These are phyloP conservation scores for Zopfia rhizophila DNA, from an alignment of 2,329 filamentous ascomycete genomes.

Conservation along the genomic window DNA sequence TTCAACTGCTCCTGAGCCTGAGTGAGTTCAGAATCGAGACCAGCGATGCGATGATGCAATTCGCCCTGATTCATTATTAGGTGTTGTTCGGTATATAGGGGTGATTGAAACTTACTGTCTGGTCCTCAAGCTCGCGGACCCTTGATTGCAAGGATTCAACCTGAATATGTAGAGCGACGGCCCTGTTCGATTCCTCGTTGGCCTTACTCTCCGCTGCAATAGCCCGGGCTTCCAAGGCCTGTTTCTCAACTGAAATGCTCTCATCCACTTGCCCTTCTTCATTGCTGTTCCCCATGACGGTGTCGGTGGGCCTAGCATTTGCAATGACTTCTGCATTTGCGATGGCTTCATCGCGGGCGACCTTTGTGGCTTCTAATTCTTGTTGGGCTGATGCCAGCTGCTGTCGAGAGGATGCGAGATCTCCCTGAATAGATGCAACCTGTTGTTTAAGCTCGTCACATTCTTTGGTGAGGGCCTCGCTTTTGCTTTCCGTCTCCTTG, in stretches of 20 bases:
- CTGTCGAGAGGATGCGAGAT: neutral
- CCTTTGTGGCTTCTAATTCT: constrained; percentile 68
- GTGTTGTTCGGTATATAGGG: neutral
- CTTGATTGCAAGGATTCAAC: constrained; percentile 67
- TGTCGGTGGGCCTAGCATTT: constrained; percentile 41
- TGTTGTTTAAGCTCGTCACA: constrained; percentile 67
- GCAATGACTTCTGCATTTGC: constrained; percentile 60
- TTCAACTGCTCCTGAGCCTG: constrained; percentile 32
- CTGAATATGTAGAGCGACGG: constrained; percentile 48
- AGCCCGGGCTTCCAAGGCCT: constrained; percentile 48
- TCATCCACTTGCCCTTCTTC: constrained; percentile 62
- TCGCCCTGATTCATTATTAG: constrained; percentile 44
- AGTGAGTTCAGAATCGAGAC: constrained; percentile 45
- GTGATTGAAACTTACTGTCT: constrained; percentile 54
- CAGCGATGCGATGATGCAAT: constrained; percentile 52
- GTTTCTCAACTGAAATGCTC: constrained; percentile 44
- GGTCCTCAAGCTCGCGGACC: constrained; percentile 72
- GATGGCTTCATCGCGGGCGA: constrained; percentile 72
- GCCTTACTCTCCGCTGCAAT: constrained; percentile 54
- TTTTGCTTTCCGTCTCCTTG: constrained; percentile 61
- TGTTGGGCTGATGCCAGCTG: constrained; percentile 36
- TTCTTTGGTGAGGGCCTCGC: constrained; percentile 65
- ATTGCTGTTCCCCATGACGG: constrained; percentile 35
- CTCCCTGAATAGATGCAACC: neutral
- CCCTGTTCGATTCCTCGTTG: constrained; percentile 49